phyloP scores from a whole-genome alignment of 2,329 filamentous ascomycete genomes.

The Penicillium sp. region DNA sequence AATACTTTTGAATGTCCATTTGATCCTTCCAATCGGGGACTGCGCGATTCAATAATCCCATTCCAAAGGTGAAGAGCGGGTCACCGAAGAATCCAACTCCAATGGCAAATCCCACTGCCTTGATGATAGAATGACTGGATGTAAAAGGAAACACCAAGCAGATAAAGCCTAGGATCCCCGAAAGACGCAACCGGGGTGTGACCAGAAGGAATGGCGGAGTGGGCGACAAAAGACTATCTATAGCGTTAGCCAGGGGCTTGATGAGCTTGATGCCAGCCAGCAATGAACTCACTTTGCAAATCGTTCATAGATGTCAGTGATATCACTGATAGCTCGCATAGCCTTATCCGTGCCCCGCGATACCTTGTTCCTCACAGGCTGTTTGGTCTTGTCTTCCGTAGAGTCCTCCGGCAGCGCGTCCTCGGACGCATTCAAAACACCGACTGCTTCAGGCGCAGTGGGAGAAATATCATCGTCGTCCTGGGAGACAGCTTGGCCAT shows the following conservation, averaged over 20 bases:
- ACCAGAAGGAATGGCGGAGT: conserved; percentile 63
- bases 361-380: conserved; percentile 74
- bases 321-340: conserved; percentile 67
- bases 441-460: conserved; percentile 55
- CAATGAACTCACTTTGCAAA: conserved; percentile 56
- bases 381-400: conserved; percentile 67
- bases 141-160: conserved; percentile 57
- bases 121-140: conserved; percentile 64
- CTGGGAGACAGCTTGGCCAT: conserved; percentile 65
- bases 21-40: conserved; percentile 75
- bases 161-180: conserved; percentile 55
- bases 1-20: conserved; percentile 67
- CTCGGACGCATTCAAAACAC: conserved; percentile 55
- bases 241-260: background rate
- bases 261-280: background rate
- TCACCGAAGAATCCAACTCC: conserved; percentile 81
- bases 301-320: conserved; percentile 65
- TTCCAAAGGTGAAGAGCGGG: conserved; percentile 64
- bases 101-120: conserved; percentile 64
- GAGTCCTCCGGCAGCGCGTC: conserved; percentile 57
- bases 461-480: conserved; percentile 46
- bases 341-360: conserved; percentile 49
- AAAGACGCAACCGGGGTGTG: conserved; percentile 57
- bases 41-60: conserved; percentile 52
- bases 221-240: conserved; percentile 58